Evolutionary conservation across 2,329 filamentous ascomycete species (phyloP), one percentile per base, ranked within the genome.

Genomic region (Fonsecaea nubica): DNA sequence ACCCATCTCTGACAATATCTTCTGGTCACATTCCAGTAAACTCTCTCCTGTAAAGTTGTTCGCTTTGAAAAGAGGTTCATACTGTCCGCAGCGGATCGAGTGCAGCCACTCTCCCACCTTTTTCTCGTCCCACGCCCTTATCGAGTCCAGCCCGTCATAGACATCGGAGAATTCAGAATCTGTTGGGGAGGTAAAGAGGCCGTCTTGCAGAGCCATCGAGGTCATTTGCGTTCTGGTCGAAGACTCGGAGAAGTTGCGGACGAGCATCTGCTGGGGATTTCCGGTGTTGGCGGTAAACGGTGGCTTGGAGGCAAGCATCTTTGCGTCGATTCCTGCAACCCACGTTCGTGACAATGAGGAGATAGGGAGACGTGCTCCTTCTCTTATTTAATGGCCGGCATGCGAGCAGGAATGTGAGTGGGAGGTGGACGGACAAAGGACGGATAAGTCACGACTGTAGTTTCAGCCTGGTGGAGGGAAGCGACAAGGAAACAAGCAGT

Each of bases 11-110:
- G 97, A 96, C 70, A 99, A 85, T 48, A 96, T 92, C 63, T 93
- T 90, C 83, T 97, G 96, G 79, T 99, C 95, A 85, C 97, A 94
- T 80, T 99, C 95, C 73, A 99, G 85, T 53, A 99, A 84, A 76
- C 96, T 97, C 81, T 97, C 93, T 74, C 95, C 95, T 76, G 95
- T 99, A 82, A 99, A 97, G 79, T 98, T 92, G 78, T 99, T 97
- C 76, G 89, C 85, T 89, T 80, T 91, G 80, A 97, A 97, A 32
- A 97, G 80, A 75, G 91, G 89, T 77, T 97, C 93, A 80, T 99
- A 98, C 76, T 98, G 93, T 73, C 90, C 89, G 76, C 93, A 98
- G 76, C 96, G 94, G 76, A 99, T 93, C 73, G 88, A 93, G 74
- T 89, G 86, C 69, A 99, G 84, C 86, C 96, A 99, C 59, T 97